Conservation (phyloP, 345 rosid species). For the Syzygium jambos region DNA sequence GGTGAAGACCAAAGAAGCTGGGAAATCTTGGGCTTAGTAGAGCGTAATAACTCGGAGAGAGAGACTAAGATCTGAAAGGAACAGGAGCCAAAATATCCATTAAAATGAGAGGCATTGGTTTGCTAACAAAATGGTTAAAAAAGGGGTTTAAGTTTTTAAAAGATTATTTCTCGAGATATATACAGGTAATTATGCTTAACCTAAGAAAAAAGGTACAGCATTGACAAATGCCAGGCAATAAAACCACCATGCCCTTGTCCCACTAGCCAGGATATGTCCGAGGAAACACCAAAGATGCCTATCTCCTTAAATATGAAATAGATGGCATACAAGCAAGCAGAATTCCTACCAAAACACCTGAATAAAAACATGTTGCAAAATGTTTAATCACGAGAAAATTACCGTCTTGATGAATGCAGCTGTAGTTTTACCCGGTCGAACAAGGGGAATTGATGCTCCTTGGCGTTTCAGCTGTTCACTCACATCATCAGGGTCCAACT, state of each 20-base stretch:
- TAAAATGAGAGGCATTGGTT: not conserved
- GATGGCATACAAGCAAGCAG: not conserved
- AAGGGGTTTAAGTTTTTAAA: not conserved
- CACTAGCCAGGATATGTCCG: not conserved
- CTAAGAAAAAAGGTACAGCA: not conserved
- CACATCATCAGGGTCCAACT: constrained; percentile 95
- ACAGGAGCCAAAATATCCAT: not conserved
- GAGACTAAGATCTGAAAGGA: not conserved
- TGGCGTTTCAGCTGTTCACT: constrained; percentile 98
- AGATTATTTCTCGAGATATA: not conserved
- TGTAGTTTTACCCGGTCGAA: constrained; percentile 93
- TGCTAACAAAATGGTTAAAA: not conserved
- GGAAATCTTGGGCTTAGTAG: not conserved
- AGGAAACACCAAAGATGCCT: not conserved
- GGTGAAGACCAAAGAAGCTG: not conserved
- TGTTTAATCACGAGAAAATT: constrained; percentile 1
- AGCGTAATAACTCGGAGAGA: not conserved
- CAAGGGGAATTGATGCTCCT: constrained; percentile 93
- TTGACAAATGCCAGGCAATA: not conserved
- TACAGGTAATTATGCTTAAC: not conserved
- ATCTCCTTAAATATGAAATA: not conserved
- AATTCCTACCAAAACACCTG: not conserved
- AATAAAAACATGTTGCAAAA: not conserved
- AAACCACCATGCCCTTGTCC: not conserved
- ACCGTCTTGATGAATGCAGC: constrained; percentile 82